Evolutionary conservation across 495 filamentous ascomycete species (phyloP).

Genomic region (Penicillium pulvis): DNA sequence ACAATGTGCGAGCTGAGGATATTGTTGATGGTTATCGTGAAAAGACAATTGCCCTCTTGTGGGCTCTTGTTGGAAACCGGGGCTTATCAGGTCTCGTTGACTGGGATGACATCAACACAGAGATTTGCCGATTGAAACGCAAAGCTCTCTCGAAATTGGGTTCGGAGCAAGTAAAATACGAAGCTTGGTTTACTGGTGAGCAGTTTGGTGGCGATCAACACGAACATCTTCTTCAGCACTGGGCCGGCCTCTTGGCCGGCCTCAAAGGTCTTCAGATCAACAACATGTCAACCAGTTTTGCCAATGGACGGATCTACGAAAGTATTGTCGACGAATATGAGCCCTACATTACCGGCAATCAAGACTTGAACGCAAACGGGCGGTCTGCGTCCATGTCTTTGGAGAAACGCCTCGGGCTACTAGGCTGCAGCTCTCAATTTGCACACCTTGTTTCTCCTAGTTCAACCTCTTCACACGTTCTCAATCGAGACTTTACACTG

Average conservation of each 20-base stretch:
- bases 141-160: constrained; percentile 28
- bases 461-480: constrained; percentile 37
- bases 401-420: constrained; percentile 29
- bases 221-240: constrained; percentile 50
- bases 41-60: constrained; percentile 64
- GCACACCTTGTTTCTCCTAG: constrained; percentile 38
- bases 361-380: neutral
- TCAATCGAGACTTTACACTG: constrained; percentile 54
- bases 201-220: constrained; percentile 35
- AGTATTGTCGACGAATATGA: constrained; percentile 63
- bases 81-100: constrained; percentile 58
- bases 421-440: constrained; percentile 49
- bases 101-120: constrained; percentile 53
- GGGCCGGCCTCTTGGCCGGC: constrained; percentile 54
- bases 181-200: constrained; percentile 18
- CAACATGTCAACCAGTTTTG: constrained; percentile 64
- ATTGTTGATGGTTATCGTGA: constrained; percentile 70
- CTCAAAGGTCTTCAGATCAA: constrained; percentile 48
- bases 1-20: constrained; percentile 56
- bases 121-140: constrained; percentile 47
- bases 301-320: constrained; percentile 57
- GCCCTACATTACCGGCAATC: constrained; percentile 29
- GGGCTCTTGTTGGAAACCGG: constrained; percentile 60
- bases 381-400: constrained; percentile 15
- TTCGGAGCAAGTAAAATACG: constrained; percentile 16